Conservation (phyloP, 1,139 yeast species). For the Magnusiomyces starmeri region DNA sequence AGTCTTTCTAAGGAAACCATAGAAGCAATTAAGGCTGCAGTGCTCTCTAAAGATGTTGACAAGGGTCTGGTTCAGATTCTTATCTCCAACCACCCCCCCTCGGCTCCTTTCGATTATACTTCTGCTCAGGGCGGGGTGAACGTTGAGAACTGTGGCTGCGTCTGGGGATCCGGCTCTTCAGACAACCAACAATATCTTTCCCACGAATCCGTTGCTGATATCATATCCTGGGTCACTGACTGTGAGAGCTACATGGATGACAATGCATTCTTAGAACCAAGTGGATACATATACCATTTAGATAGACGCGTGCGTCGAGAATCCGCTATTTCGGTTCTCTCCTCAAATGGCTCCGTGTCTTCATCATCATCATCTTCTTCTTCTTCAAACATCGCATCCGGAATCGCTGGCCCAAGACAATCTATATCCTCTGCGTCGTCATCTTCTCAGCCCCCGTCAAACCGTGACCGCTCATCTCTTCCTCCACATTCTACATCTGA, state of each 20-base stretch:
- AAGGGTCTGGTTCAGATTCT: slow-evolving; percentile 20
- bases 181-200: slow-evolving; percentile 11
- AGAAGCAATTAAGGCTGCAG: slow-evolving; percentile 23
- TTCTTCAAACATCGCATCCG: too few relatives aligned
- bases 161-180: slow-evolving; percentile 22
- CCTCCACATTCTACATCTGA: neutral
- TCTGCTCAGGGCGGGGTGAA: slow-evolving; percentile 15
- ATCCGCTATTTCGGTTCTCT: neutral
- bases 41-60: slow-evolving; percentile 19
- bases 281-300: slow-evolving; percentile 27
- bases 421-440: too few relatives aligned
- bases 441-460: neutral
- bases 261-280: slow-evolving; percentile 24
- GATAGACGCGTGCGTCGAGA: slow-evolving; percentile 11
- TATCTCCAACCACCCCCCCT: slow-evolving; percentile 9
- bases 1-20: slow-evolving; percentile 21
- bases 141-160: slow-evolving; percentile 25
- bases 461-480: too few relatives aligned
- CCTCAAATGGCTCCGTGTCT: too few relatives aligned
- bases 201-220: slow-evolving; percentile 21
- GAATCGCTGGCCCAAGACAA: too few relatives aligned
- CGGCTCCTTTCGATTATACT: slow-evolving; percentile 4
- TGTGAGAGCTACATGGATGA: slow-evolving; percentile 24
- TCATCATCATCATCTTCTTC: too few relatives aligned
- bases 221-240: slow-evolving; percentile 26